phyloP scores from a whole-genome alignment of 306 rosid species.

The Lathyrus oleraceus region DNA sequence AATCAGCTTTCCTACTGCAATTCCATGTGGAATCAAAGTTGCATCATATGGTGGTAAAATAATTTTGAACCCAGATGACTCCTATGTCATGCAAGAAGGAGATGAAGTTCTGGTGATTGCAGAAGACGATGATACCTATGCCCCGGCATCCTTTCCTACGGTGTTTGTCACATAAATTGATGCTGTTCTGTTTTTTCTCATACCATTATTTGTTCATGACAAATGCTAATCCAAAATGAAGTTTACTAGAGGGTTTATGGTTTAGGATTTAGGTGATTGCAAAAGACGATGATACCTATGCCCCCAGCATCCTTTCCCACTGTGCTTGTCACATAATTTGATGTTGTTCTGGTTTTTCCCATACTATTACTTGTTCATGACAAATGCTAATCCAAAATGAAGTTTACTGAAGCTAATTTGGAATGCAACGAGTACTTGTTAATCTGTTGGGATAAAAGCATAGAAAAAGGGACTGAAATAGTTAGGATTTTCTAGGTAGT shows the following conservation, averaged over 20 bases:
- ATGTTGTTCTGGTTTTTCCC: constrained; percentile 15
- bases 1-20: constrained; percentile 83
- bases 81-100: constrained; percentile 78
- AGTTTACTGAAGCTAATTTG: constrained; percentile 16
- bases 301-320: constrained; percentile 71
- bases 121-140: constrained; percentile 89
- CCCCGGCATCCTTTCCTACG: constrained; percentile 78
- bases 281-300: constrained; percentile 87
- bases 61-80: constrained; percentile 81
- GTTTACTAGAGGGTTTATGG: not conserved
- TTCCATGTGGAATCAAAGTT: constrained; percentile 92
- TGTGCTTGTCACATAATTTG: constrained; percentile 52
- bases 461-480: not conserved
- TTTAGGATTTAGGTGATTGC: constrained; percentile 51
- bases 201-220: constrained; percentile 13
- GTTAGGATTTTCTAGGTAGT: not conserved
- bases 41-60: constrained; percentile 76
- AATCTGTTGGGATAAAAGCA: not conserved
- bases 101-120: constrained; percentile 91
- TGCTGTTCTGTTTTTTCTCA: constrained; percentile 20
- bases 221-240: constrained; percentile 22
- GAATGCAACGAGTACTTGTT: not conserved
- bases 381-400: constrained; percentile 18
- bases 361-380: constrained; percentile 22
- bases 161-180: constrained; percentile 49